Evolutionary conservation across 768 basidiomycete species (phyloP).

Genomic region (Pleurotus ostreatus): DNA sequence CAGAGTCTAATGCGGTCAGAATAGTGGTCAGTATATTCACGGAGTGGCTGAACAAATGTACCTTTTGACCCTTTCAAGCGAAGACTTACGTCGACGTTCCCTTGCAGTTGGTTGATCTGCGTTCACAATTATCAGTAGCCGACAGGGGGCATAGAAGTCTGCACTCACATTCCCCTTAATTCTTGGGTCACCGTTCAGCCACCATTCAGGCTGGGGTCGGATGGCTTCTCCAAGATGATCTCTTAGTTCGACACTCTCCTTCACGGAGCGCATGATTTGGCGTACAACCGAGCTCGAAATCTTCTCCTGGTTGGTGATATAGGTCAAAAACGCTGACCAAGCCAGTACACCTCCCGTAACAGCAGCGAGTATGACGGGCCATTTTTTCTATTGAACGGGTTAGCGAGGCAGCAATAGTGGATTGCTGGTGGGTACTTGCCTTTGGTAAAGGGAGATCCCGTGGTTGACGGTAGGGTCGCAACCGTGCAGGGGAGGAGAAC

Average conservation of each 20-base stretch:
- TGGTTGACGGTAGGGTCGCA: constrained; percentile 1
- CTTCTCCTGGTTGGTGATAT: constrained; percentile 74
- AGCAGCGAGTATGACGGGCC: constrained; percentile 54
- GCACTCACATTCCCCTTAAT: constrained; percentile 61
- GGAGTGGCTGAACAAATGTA: constrained; percentile 19
- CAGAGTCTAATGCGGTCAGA: constrained; percentile 42
- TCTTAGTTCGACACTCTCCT: constrained; percentile 44
- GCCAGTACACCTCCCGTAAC: constrained; percentile 49
- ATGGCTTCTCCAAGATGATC: constrained; percentile 63
- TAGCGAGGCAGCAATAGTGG: background rate
- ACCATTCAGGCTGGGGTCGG: constrained; percentile 64
- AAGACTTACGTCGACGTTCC: constrained; percentile 76
- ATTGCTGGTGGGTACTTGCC: background rate
- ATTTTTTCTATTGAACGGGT: constrained; percentile 34
- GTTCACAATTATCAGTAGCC: background rate
- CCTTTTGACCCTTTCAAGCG: constrained; percentile 71
- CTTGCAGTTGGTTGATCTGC: constrained; percentile 70
- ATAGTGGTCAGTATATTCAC: background rate
- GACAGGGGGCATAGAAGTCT: background rate
- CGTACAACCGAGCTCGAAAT: constrained; percentile 72
- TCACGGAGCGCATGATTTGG: constrained; percentile 58
- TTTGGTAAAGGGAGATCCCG: constrained; percentile 1
- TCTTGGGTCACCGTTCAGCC: constrained; percentile 72
- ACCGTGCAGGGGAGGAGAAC: constrained; percentile 1
- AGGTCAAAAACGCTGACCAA: constrained; percentile 68